These are phyloP conservation scores for Candida pseudofarinosa DNA, from an alignment of 805 yeast genomes.

Conservation along the genomic window DNA sequence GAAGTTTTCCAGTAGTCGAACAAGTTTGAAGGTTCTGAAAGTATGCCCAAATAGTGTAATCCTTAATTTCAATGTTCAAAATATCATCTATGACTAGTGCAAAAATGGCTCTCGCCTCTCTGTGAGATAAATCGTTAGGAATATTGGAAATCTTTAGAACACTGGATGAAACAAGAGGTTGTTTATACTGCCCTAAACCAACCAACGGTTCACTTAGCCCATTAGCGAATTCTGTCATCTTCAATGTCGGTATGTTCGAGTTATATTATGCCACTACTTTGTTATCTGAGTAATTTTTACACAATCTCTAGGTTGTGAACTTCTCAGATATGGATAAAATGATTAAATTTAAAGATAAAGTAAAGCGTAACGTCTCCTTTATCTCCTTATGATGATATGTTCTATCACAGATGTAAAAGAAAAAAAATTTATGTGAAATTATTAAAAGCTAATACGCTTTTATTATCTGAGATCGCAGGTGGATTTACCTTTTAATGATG, in stretches of 20 bases:
- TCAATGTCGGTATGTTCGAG: background rate
- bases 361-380: background rate
- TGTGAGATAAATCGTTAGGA: conserved; percentile 57
- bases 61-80: conserved; percentile 44
- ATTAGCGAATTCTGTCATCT: background rate
- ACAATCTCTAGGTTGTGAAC: too few species aligned
- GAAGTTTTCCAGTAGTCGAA: conserved; percentile 35
- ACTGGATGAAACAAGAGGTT: conserved; percentile 6
- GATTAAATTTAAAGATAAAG: background rate
- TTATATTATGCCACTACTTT: background rate
- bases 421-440: background rate
- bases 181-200: background rate
- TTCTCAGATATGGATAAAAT: too few species aligned
- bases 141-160: conserved; percentile 43
- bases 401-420: background rate
- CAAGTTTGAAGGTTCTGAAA: conserved; percentile 38
- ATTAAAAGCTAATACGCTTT: background rate
- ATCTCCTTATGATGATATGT: background rate
- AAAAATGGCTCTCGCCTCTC: conserved; percentile 68
- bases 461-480: background rate
- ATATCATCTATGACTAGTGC: conserved; percentile 64
- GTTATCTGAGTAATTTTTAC: too few species aligned
- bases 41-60: conserved; percentile 28
- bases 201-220: background rate
- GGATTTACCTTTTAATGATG: background rate